These are phyloP conservation scores for Russula compacta DNA, from an alignment of 768 basidiomycete genomes.

Conservation along the genomic window DNA sequence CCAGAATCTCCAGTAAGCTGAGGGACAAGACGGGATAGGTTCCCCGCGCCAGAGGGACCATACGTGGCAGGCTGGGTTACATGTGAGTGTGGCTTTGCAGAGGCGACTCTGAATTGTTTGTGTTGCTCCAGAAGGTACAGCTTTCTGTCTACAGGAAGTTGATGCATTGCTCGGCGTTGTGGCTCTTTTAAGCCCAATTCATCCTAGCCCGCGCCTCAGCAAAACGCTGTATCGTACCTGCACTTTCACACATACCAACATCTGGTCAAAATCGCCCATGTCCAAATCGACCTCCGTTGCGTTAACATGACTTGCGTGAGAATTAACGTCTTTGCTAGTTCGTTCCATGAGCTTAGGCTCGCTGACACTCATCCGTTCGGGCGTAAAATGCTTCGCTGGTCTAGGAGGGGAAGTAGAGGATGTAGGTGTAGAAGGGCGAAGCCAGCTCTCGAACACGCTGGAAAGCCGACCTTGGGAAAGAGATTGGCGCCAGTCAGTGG, in stretches of 20 bases:
- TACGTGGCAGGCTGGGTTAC: slow-evolving; percentile 36
- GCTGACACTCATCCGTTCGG: slow-evolving; percentile 53
- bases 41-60: slow-evolving; percentile 49
- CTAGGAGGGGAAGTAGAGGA: slow-evolving; percentile 32
- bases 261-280: slow-evolving; percentile 47
- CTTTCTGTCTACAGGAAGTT: slow-evolving; percentile 54
- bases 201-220: slow-evolving; percentile 38
- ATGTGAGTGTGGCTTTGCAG: slow-evolving; percentile 25
- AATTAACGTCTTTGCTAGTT: slow-evolving; percentile 20
- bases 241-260: slow-evolving; percentile 45
- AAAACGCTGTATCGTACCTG: slow-evolving; percentile 7
- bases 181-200: slow-evolving; percentile 66
- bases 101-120: slow-evolving; percentile 31
- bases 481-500: slow-evolving; percentile 44
- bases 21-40: slow-evolving; percentile 55
- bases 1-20: slow-evolving; percentile 68
- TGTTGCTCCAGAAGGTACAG: slow-evolving; percentile 55
- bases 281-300: slow-evolving; percentile 32
- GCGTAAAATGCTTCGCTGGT: slow-evolving; percentile 15
- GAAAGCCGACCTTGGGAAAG: slow-evolving; percentile 53
- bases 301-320: slow-evolving; percentile 25
- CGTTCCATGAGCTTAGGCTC: slow-evolving; percentile 54
- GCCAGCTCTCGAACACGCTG: slow-evolving; percentile 59
- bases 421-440: slow-evolving; percentile 35
- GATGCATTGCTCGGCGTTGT: slow-evolving; percentile 52